These are phyloP conservation scores for Lathyrus sativus DNA, from an alignment of 306 rosid genomes.

Conservation along the genomic window DNA sequence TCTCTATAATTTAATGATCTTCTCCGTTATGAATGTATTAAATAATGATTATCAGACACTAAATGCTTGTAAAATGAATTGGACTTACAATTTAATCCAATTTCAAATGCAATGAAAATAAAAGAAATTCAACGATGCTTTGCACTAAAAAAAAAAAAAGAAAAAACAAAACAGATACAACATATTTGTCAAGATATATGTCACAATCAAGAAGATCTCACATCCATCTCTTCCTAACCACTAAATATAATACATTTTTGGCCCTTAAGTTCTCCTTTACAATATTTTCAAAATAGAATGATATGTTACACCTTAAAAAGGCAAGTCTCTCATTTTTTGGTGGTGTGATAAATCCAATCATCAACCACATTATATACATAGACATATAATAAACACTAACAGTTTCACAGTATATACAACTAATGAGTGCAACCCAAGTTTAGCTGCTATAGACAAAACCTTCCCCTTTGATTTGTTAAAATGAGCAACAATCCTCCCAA, in stretches of 20 bases:
- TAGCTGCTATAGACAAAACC: conserved; percentile 26
- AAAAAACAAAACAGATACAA: not conserved
- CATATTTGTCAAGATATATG: conserved; percentile 8
- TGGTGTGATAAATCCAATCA: conserved; percentile 32
- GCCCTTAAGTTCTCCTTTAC: conserved; percentile 20
- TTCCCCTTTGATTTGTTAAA: conserved; percentile 28
- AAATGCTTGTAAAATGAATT: not conserved
- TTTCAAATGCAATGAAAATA: too few species aligned
- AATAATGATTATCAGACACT: not conserved
- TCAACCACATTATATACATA: conserved; percentile 24
- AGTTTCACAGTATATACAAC: conserved; percentile 33
- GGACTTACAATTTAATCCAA: not conserved
- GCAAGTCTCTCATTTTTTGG: conserved; percentile 9
- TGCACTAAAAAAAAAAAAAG: too few species aligned
- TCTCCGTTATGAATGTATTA: too few species aligned
- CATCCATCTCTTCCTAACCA: conserved; percentile 42
- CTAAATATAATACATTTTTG: conserved; percentile 36
- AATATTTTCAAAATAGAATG: conserved; percentile 38
- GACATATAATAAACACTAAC: not conserved
- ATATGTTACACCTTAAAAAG: conserved; percentile 46
- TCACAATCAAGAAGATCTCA: conserved; percentile 24
- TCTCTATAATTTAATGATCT: too few species aligned
- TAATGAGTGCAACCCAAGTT: conserved; percentile 33
- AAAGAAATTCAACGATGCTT: too few species aligned
- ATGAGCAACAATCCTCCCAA: not conserved